phyloP scores from a whole-genome alignment of 2,329 filamentous ascomycete genomes.

The Diaporthe humulicola region DNA sequence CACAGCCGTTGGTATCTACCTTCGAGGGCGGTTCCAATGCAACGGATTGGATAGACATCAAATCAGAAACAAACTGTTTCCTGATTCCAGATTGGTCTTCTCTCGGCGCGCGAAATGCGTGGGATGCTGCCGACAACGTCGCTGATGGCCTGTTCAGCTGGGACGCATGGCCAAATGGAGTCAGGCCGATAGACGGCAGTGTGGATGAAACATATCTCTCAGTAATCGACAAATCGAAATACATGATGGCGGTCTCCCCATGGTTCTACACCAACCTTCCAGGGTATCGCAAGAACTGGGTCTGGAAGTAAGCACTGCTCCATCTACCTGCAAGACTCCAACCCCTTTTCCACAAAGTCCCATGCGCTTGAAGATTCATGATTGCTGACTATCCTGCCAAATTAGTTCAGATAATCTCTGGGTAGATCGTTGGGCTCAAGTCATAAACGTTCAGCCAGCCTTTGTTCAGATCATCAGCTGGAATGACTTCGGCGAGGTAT shows the following conservation, averaged over 20 bases:
- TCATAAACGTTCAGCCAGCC: slow-evolving; percentile 67
- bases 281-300: slow-evolving; percentile 71
- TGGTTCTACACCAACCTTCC: slow-evolving; percentile 73
- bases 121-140: slow-evolving; percentile 39
- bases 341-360: not conserved
- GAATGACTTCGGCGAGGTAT: slow-evolving; percentile 64
- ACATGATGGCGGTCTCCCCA: slow-evolving; percentile 69
- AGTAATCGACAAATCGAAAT: slow-evolving; percentile 51
- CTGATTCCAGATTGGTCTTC: slow-evolving; percentile 64
- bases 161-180: slow-evolving; percentile 53
- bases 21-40: slow-evolving; percentile 61
- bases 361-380: too few relatives aligned
- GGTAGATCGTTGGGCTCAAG: slow-evolving; percentile 68
- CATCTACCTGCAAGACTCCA: not conserved
- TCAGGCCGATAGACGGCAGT: slow-evolving; percentile 47
- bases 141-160: slow-evolving; percentile 55
- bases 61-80: slow-evolving; percentile 48
- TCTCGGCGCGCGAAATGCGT: slow-evolving; percentile 49
- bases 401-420: slow-evolving; percentile 64
- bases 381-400: not conserved
- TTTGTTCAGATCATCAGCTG: slow-evolving; percentile 54
- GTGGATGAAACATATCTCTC: slow-evolving; percentile 52
- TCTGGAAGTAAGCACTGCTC: slow-evolving; percentile 62
- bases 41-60: slow-evolving; percentile 59
- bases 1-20: slow-evolving; percentile 61